phyloP scores from a whole-genome alignment of 2,329 filamentous ascomycete species.

The Scytalidium sp. region DNA sequence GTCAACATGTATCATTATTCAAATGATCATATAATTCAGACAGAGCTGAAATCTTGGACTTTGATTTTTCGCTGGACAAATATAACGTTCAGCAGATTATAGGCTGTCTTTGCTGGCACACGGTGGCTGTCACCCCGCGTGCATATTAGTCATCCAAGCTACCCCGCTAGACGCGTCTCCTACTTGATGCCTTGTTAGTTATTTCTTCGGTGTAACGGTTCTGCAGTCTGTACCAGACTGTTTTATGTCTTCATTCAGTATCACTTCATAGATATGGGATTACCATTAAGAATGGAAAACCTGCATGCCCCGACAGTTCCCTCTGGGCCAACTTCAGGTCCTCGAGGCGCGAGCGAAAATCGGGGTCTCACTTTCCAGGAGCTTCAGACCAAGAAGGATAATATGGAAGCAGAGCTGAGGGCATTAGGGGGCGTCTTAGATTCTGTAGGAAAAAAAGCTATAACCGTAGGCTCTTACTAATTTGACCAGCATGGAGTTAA shows the following conservation, averaged over 20 bases:
- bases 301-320: constrained; percentile 69
- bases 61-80: too few species aligned
- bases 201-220: neutral
- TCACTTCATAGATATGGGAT: constrained; percentile 21
- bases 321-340: constrained; percentile 71
- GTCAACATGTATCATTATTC: too few species aligned
- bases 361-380: constrained; percentile 70
- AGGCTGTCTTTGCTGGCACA: too few species aligned
- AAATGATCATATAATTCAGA: too few species aligned
- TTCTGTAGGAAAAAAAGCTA: constrained; percentile 56
- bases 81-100: too few species aligned
- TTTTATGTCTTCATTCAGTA: neutral
- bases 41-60: too few species aligned
- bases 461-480: constrained; percentile 7
- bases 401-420: constrained; percentile 81
- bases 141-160: neutral
- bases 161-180: neutral
- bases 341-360: constrained; percentile 55
- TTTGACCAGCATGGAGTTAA: constrained; percentile 74
- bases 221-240: neutral
- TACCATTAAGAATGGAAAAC: constrained; percentile 52
- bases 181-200: neutral
- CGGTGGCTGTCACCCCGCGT: too few species aligned
- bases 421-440: constrained; percentile 84
- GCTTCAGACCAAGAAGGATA: constrained; percentile 80